A percentile compares a stretch with the other conserved stretches of the same genome.
These are phyloP conservation scores for Cymbopogon flexuosus DNA, from an alignment of 202 grass and related monocot species.

Conservation along the genomic window DNA sequence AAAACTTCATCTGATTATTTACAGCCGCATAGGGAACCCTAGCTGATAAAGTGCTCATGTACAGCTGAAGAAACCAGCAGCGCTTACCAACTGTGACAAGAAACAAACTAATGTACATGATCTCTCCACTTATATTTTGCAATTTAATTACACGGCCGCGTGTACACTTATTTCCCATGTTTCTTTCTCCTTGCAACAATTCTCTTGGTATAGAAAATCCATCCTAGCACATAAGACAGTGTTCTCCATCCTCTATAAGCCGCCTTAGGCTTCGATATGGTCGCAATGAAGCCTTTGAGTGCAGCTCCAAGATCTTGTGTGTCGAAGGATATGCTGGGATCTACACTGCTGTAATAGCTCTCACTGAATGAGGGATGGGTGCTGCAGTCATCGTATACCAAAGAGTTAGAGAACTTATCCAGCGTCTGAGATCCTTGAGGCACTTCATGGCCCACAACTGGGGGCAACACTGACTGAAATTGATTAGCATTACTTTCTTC, in stretches of 20 bases:
- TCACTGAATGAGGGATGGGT: slow-evolving; percentile 32
- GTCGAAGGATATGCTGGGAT: slow-evolving; percentile 55
- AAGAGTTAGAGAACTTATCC: slow-evolving; percentile 47
- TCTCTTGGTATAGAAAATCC: slow-evolving; percentile 73
- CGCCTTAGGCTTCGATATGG: slow-evolving; percentile 48
- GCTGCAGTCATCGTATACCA: slow-evolving; percentile 53
- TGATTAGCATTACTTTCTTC: slow-evolving; percentile 24
- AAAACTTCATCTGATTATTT: slow-evolving; percentile 35
- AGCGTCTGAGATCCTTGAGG: slow-evolving; percentile 14
- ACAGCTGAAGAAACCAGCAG: slow-evolving; percentile 17
- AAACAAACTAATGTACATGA: slow-evolving; percentile 20
- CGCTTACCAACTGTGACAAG: not conserved
- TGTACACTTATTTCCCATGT: slow-evolving; percentile 37
- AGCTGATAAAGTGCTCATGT: not conserved
- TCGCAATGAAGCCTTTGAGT: slow-evolving; percentile 56
- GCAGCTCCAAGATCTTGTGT: slow-evolving; percentile 55
- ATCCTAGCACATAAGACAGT: slow-evolving; percentile 61
- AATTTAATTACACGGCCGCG: not conserved
- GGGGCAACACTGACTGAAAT: slow-evolving; percentile 33
- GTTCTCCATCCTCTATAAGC: slow-evolving; percentile 71
- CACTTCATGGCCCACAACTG: slow-evolving; percentile 20
- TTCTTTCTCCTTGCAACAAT: slow-evolving; percentile 54
- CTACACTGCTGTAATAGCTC: slow-evolving; percentile 34
- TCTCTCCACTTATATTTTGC: slow-evolving; percentile 4
- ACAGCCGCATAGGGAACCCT: slow-evolving; percentile 3